Base-by-base conservation (phyloP, 176 grass and related monocot species). In the Hyparrhenia diplandra region DNA sequence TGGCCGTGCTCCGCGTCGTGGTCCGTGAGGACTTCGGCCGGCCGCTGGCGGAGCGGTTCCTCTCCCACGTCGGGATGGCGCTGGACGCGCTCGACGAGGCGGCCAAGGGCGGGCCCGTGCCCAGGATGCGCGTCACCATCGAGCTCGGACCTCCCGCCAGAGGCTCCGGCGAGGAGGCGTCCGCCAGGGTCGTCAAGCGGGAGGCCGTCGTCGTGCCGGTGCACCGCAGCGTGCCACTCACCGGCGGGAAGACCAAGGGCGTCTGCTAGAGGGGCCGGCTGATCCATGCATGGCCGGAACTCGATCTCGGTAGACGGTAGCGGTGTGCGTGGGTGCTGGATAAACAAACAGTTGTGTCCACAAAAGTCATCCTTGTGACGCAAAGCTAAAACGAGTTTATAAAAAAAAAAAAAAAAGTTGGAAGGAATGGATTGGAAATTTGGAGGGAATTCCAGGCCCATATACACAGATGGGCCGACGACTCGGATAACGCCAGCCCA, bases 11-110 rank as follows among this genome's bases (percentile, higher is more conserved):
- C 71, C 92, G 89, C 21, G 80, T 91, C 21, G 83, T 94, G 29
- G 80, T 94, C 24, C n/a, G 89, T 23, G 92, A 94, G 82, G 92
- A 94, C 86, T 95, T 95, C 41, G 84, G 89, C 18, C 87, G 87
- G 9, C 32, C 82, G 64, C 62, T 95, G 43, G 90, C 65, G 0
- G 90, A 92, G 74, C 82, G 86, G 59, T 95, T 95, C 41, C 79
- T 95, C n/a, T 78, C 82, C 13, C 79, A 95, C 87, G 40, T 95
- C 12, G 29, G 6, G 24, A 86, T 92, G 83, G 55, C 75, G 41
- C 74, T 95, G 32, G 58, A 46, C 34, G 90, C 86, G 74, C 41
- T 95, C 4, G 87, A 94, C 29, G 18, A 82, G 70, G 55, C 9
- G 17, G 77, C 23, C 25, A 77, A 76, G 72, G 82, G 71, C 20